These are phyloP conservation scores for Fusarium sambucinum DNA, from an alignment of 2,329 filamentous ascomycete genomes.

Conservation along the genomic window DNA sequence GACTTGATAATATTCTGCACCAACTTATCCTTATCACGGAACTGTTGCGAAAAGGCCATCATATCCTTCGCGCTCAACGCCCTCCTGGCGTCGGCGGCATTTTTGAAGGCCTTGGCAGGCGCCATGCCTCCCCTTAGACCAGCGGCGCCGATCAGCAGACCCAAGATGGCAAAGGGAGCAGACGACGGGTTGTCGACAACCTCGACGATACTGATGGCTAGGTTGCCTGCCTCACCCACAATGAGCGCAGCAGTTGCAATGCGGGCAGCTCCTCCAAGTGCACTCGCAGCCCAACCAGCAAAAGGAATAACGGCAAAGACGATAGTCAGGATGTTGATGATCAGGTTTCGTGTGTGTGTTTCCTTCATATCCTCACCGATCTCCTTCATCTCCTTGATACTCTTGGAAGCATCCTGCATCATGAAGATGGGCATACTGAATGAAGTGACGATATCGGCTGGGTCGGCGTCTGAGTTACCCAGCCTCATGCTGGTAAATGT, in stretches of 20 bases:
- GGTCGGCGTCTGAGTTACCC: background rate
- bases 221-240: slow-evolving; percentile 39
- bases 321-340: slow-evolving; percentile 52
- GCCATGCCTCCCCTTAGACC: background rate
- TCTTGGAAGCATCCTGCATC: slow-evolving; percentile 43
- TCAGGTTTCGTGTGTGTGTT: slow-evolving; percentile 39
- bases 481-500: background rate
- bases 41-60: background rate
- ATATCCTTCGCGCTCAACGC: background rate
- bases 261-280: background rate
- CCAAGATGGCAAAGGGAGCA: slow-evolving; percentile 47
- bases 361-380: slow-evolving; percentile 44
- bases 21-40: background rate
- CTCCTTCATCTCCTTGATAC: slow-evolving; percentile 44
- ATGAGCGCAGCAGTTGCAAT: slow-evolving; percentile 27
- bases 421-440: slow-evolving; percentile 29
- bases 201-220: slow-evolving; percentile 40
- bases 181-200: slow-evolving; percentile 43
- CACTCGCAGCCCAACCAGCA: background rate
- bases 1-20: background rate
- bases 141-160: slow-evolving; percentile 27
- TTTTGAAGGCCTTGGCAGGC: background rate
- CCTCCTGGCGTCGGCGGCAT: background rate
- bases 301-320: slow-evolving; percentile 3
- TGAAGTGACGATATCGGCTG: background rate